These are phyloP conservation scores for Suhomyces sp. DNA, from an alignment of 805 yeast species.

Conservation along the genomic window DNA sequence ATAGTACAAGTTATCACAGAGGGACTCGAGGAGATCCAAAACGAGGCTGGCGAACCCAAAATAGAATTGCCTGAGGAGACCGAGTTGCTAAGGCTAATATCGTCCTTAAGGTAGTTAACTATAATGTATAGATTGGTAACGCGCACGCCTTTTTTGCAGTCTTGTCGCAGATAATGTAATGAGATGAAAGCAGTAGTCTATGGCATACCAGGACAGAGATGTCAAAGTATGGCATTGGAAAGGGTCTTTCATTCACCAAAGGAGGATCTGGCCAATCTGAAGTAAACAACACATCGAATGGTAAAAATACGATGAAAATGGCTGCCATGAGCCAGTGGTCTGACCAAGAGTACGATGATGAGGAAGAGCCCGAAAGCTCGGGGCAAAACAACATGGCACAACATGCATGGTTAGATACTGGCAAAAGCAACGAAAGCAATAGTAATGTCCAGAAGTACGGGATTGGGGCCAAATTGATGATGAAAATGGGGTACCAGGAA, in stretches of 20 bases:
- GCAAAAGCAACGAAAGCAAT: background rate
- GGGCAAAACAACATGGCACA: slow-evolving; percentile 6
- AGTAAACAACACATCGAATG: background rate
- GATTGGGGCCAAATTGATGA: slow-evolving; percentile 74
- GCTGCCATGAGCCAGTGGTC: slow-evolving; percentile 3
- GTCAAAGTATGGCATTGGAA: slow-evolving; percentile 4
- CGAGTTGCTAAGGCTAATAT: slow-evolving; percentile 21
- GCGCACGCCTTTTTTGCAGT: slow-evolving; percentile 1
- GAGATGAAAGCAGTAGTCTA: background rate
- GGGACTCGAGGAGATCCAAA: slow-evolving; percentile 29
- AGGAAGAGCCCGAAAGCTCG: slow-evolving; percentile 10
- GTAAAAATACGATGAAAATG: background rate
- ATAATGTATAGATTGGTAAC: background rate
- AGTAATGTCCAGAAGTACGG: slow-evolving; percentile 53
- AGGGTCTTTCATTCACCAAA: slow-evolving; percentile 10
- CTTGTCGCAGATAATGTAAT: background rate
- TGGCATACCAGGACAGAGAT: background rate
- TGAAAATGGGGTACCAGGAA: slow-evolving; percentile 80
- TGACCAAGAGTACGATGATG: slow-evolving; percentile 16
- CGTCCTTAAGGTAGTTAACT: background rate
- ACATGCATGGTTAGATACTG: background rate
- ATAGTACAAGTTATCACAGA: slow-evolving; percentile 42
- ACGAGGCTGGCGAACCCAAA: slow-evolving; percentile 6
- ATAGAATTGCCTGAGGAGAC: slow-evolving; percentile 17
- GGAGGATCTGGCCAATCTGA: background rate